Conservation (phyloP, 1,284 basidiomycete species). For the Veloboletus limbatus region DNA sequence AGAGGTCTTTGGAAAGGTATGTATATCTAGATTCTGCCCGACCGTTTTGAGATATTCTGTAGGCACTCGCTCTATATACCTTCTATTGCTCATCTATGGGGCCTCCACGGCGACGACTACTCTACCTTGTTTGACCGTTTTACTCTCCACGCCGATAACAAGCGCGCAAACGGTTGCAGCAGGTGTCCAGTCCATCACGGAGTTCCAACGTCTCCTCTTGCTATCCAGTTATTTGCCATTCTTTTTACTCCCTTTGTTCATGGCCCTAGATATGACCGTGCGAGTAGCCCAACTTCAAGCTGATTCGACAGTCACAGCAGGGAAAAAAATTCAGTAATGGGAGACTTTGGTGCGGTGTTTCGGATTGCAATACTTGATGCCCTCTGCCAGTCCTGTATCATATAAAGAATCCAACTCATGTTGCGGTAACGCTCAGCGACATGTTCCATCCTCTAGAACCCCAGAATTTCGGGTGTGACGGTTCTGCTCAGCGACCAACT, state of each 20-base stretch:
- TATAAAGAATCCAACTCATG: too few relatives aligned
- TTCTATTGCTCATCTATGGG: constrained; percentile 67
- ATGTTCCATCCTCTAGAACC: too few relatives aligned
- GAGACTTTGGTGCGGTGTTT: too few relatives aligned
- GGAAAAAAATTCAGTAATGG: constrained; percentile 21
- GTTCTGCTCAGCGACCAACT: too few relatives aligned
- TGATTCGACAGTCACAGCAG: constrained; percentile 1
- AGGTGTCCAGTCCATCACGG: constrained; percentile 39
- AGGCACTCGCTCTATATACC: constrained; percentile 50
- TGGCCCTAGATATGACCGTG: constrained; percentile 69
- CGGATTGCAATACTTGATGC: too few relatives aligned
- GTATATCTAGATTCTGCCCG: neutral
- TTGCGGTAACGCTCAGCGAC: too few relatives aligned
- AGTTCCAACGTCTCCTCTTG: constrained; percentile 49
- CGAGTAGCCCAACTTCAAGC: constrained; percentile 32
- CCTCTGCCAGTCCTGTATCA: too few relatives aligned
- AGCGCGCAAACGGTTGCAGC: constrained; percentile 33
- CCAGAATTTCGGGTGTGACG: too few relatives aligned
- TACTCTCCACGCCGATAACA: constrained; percentile 48
- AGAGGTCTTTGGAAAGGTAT: constrained; percentile 64
- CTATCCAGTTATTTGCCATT: constrained; percentile 76
- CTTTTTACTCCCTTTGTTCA: constrained; percentile 65
- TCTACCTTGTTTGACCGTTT: constrained; percentile 61
- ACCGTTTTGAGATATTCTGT: constrained; percentile 5
- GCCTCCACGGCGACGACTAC: constrained; percentile 78